Percentiles rank a stretch among this genome's conserved stretches.
Evolutionary conservation across 805 yeast genomes (phyloP).

Genomic region (Saccharomycopsis guyanensis): DNA sequence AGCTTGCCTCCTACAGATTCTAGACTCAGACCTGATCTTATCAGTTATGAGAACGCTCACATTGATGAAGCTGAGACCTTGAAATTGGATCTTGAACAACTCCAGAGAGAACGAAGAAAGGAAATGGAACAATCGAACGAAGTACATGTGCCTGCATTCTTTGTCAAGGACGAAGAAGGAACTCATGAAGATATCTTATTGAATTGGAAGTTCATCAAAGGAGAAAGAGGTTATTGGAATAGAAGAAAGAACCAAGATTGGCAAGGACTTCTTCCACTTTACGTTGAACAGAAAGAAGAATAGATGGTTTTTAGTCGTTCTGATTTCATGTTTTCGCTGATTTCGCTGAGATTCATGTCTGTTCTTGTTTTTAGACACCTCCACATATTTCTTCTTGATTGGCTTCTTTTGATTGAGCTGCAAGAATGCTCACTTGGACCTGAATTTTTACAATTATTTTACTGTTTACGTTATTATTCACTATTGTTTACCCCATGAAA

Average conservation of each 20-base stretch:
- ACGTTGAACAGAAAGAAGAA: too few relatives aligned
- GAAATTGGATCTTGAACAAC: slow-evolving; percentile 66
- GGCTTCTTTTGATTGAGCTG: too few relatives aligned
- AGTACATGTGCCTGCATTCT: slow-evolving; percentile 40
- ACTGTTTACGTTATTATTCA: too few relatives aligned
- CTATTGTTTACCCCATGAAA: too few relatives aligned
- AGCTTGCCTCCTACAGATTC: slow-evolving; percentile 80
- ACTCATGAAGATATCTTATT: slow-evolving; percentile 26
- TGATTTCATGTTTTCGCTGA: too few relatives aligned
- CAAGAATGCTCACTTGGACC: too few relatives aligned
- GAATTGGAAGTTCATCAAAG: slow-evolving; percentile 40
- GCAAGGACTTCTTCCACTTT: slow-evolving; percentile 40
- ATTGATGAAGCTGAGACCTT: slow-evolving; percentile 62
- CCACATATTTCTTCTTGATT: too few relatives aligned
- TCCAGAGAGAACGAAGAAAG: slow-evolving; percentile 71
- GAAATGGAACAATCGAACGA: slow-evolving; percentile 39
- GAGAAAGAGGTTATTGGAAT: slow-evolving; percentile 48
- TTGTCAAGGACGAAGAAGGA: slow-evolving; percentile 27
- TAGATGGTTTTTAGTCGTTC: too few relatives aligned
- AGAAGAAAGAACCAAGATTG: slow-evolving; percentile 44
- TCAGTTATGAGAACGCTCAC: slow-evolving; percentile 60
- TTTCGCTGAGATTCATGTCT: too few relatives aligned
- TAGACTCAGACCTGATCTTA: slow-evolving; percentile 81
- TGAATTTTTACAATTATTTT: too few relatives aligned
- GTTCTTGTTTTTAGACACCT: too few relatives aligned